phyloP scores from a whole-genome alignment of 2,329 filamentous ascomycete species.

The Fusarium napiforme region DNA sequence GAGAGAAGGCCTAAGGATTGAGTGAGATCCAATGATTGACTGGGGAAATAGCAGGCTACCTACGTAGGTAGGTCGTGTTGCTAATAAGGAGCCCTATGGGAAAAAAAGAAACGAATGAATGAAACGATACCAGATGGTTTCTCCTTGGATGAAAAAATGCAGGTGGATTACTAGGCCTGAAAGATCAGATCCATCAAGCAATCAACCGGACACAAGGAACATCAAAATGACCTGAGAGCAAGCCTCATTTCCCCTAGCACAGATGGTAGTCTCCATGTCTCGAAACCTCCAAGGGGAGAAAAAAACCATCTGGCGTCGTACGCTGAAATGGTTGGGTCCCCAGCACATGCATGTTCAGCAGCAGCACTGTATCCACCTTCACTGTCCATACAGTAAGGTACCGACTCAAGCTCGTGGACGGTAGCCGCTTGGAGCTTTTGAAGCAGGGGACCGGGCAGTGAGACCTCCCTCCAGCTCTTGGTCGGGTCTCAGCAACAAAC shows the following conservation, averaged over 20 bases:
- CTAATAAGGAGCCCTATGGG: background rate
- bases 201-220: slow-evolving; percentile 13
- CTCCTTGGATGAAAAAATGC: background rate
- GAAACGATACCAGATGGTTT: background rate
- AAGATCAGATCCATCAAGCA: background rate
- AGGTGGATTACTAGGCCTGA: background rate
- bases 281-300: slow-evolving; percentile 1
- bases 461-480: background rate
- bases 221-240: slow-evolving; percentile 20
- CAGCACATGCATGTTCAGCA: slow-evolving; percentile 17
- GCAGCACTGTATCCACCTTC: slow-evolving; percentile 1
- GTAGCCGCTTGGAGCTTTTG: background rate
- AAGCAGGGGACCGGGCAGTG: slow-evolving; percentile 6
- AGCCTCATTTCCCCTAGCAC: slow-evolving; percentile 1
- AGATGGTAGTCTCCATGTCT: slow-evolving; percentile 21
- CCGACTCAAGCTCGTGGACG: background rate
- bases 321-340: slow-evolving; percentile 15
- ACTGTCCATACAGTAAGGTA: background rate
- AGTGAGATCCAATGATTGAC: background rate
- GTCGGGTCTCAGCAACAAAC: slow-evolving; percentile 11
- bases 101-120: background rate
- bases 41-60: background rate
- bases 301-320: background rate
- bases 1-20: background rate
- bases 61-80: background rate